phyloP scores from a whole-genome alignment of 176 grass and related monocot genomes.

The Juncus effusus region DNA sequence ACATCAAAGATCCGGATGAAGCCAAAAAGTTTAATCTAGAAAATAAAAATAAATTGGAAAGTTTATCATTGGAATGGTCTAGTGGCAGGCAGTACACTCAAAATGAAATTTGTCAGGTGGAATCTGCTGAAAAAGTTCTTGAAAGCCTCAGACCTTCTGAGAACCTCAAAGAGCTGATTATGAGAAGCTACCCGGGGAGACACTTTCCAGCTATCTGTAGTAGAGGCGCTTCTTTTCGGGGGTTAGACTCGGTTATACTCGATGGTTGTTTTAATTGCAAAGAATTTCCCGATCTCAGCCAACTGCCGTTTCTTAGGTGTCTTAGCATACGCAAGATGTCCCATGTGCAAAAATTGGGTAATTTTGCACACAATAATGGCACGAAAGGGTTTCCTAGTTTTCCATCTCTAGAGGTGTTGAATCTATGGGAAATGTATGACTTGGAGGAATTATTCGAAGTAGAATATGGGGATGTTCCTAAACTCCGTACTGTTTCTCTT shows the following conservation, averaged over 20 bases:
- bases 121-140: background rate
- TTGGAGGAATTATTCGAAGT: conserved; percentile 27
- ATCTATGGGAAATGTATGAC: background rate
- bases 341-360: conserved; percentile 8
- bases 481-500: conserved; percentile 23
- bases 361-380: too few relatives aligned
- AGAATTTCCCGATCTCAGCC: conserved; percentile 24
- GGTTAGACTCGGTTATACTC: conserved; percentile 23
- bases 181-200: conserved; percentile 19
- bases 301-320: conserved; percentile 18
- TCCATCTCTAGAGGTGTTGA: conserved; percentile 25
- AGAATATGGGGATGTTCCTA: conserved; percentile 16
- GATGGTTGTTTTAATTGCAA: conserved; percentile 26
- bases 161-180: conserved; percentile 24
- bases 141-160: conserved; percentile 16
- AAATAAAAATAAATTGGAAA: conserved; percentile 21
- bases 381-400: background rate
- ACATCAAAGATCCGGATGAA: background rate
- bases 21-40: conserved; percentile 23
- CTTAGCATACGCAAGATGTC: conserved; percentile 25
- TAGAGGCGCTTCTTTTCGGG: conserved; percentile 10
- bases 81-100: background rate
- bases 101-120: too few relatives aligned
- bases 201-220: conserved; percentile 26
- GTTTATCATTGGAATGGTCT: conserved; percentile 32